Evolutionary conservation across 306 rosid genomes (phyloP), one percentile per base, ranked within the genome.

Genomic region (Biancaea sappan): DNA sequence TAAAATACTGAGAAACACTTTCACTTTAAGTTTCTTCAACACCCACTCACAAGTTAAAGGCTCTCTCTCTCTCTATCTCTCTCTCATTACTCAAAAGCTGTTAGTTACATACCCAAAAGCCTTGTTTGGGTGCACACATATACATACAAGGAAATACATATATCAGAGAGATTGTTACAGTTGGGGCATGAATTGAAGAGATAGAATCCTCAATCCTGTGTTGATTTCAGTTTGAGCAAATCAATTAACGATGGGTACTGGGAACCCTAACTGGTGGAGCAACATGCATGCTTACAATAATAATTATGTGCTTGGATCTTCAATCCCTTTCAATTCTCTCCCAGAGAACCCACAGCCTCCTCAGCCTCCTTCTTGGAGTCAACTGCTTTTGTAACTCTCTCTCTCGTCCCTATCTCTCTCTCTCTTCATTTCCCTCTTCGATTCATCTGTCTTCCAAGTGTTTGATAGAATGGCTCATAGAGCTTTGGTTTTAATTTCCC

Each of bases 201-300:
- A 26, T 38, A 7, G 3, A 35, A 4, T n/a, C n/a, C n/a, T n/a
- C n/a, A n/a, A 34, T 34, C 11, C 43, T 38, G 3, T 5, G 3
- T 38, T 38, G 5, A 38, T 2, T 38, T 25, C 22, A 26, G 40
- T 26, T 34, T 60, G 19, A 2, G 65, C 8, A 51, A 69, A 77
- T 67, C 57, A 75, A 77, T 86, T 83, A 83, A 92, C 89, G 95
- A 92, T 93, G 98, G 89, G 88, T 59, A n/a, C n/a, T n/a, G 90
- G 90, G 70, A 90, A 90, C 95, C 93, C 95, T 87, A 90, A 87
- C 81, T 87, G 93, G 95, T 93, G 98, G 95, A 81, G 74, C 80
- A 88, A 19, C 37, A 80, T 79, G 72, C 82, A 82, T 60, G 43
- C 28, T 18, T 83, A n/a, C n/a, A n/a, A n/a, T n/a, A n/a, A n/a